Percentiles rank a stretch among this genome's conserved stretches.
Conservation (phyloP, 352 stramenopile genomes). For the Globisporangium spiculum region DNA sequence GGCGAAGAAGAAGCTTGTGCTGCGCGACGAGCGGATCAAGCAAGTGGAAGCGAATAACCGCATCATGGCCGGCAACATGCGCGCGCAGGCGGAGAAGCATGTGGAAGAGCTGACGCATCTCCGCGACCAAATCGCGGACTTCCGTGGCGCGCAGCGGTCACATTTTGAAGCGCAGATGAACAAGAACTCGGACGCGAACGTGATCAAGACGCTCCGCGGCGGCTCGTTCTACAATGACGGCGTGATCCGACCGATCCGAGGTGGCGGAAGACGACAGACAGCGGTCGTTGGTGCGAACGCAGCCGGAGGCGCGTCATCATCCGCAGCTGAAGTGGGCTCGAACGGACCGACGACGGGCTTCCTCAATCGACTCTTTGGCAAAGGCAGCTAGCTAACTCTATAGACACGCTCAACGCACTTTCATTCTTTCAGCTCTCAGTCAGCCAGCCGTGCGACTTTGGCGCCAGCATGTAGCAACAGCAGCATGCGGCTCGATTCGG, state of each 20-base stretch:
- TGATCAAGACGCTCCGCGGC: slow-evolving; percentile 69
- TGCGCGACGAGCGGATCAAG: slow-evolving; percentile 90
- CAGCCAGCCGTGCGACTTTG: background rate
- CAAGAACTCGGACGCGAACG: slow-evolving; percentile 31
- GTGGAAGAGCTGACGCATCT: slow-evolving; percentile 85
- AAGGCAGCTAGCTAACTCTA: slow-evolving; percentile 20
- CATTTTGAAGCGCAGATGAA: slow-evolving; percentile 74
- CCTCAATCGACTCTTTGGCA: slow-evolving; percentile 55
- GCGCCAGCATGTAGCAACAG: background rate
- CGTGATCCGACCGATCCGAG: slow-evolving; percentile 73
- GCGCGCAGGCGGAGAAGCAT: slow-evolving; percentile 85
- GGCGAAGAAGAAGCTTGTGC: slow-evolving; percentile 85
- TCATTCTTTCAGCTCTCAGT: background rate
- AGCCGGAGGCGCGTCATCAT: slow-evolving; percentile 6
- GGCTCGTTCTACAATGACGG: slow-evolving; percentile 65
- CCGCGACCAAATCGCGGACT: slow-evolving; percentile 82
- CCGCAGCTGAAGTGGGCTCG: slow-evolving; percentile 3
- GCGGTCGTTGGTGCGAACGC: slow-evolving; percentile 24
- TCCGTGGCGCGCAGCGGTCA: slow-evolving; percentile 70
- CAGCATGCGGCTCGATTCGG: background rate
- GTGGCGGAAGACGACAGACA: slow-evolving; percentile 62
- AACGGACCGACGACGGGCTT: slow-evolving; percentile 34
- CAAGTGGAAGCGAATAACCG: slow-evolving; percentile 87
- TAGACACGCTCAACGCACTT: background rate
- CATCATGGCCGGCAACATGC: slow-evolving; percentile 88